Base-by-base conservation (phyloP, 768 basidiomycete species). In the Xanthoconium purpureum region DNA sequence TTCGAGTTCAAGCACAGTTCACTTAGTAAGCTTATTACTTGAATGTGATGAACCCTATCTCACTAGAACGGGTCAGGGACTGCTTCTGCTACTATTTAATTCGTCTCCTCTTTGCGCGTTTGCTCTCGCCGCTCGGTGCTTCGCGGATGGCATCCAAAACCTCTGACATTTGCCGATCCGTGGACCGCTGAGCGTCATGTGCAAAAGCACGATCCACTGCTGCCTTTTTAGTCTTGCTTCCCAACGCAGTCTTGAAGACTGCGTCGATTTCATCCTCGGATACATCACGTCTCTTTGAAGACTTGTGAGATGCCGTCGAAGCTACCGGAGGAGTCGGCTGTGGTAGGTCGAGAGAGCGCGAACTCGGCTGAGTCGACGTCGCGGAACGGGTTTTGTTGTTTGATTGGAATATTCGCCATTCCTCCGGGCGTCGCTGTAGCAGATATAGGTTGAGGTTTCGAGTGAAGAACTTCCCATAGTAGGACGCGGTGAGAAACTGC, bases 401-500 rank as follows among this genome's bases (percentile, higher is more conserved):
- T 4, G 85, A 76, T 66, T 94, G 89, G 61, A 84, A 66, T 45
- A 79, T 80, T 61, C 84, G 84, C 96, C 96, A 99, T 50, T 93
- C 88, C 5, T 91, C 85, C 5, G 91, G 88, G 49, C 84, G 79
- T 44, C 91, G 84, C 61, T 85, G 81, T 7, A 95, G 79, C 24
- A 98, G 73, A 63, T 89, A 80, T 8, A 98, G 71, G 58, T 90
- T 87, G 57, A 96, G 75, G 63, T 84, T 87, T 38, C 87, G 80
- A 28, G 83, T 83, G 61, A 98, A 94, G 77, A 84, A 97, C 68
- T 89, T 91, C 28, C 94, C 96, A 63, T 87, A 96, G 67, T 82
- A 88, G 0, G 91, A 92, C 11, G 78, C 85, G 0, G 85, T 83
- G 14, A 98, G 81, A 17, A 77, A 77, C 33, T 84, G 81, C 57